Evolutionary conservation across 495 filamentous ascomycete species (phyloP).

Genomic region (Pseudoneurospora amorphoporcata): DNA sequence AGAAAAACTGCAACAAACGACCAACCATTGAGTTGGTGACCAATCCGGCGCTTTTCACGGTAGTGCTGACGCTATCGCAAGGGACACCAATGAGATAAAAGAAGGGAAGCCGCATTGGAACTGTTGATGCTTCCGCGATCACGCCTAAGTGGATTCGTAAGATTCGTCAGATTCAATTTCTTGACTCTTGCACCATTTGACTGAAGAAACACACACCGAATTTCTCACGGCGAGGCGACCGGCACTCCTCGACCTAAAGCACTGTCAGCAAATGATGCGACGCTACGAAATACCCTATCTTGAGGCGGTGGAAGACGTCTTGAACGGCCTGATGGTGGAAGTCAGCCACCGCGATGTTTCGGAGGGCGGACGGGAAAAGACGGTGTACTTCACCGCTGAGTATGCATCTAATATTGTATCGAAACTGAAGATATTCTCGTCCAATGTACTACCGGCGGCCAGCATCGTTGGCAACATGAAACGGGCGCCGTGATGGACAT

Average conservation of each 20-base stretch:
- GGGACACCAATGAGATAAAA: background rate
- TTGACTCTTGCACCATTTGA: background rate
- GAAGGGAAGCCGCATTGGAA: background rate
- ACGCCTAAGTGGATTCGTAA: background rate
- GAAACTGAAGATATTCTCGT: background rate
- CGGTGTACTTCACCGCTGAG: background rate
- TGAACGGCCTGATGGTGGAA: background rate
- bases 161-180: background rate
- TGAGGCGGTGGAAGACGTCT: background rate
- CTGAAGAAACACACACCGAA: background rate
- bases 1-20: background rate
- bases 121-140: background rate
- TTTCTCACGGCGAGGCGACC: background rate
- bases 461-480: background rate
- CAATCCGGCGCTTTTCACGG: background rate
- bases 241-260: background rate
- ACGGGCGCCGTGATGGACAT: background rate
- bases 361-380: background rate
- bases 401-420: background rate
- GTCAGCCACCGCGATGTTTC: background rate
- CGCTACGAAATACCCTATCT: background rate
- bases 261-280: background rate
- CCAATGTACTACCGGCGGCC: background rate
- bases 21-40: background rate
- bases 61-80: background rate